A percentile compares a stretch with the other conserved stretches of the same genome.
Conservation (phyloP, 208 protist genomes). For the Lotmaria passim region DNA sequence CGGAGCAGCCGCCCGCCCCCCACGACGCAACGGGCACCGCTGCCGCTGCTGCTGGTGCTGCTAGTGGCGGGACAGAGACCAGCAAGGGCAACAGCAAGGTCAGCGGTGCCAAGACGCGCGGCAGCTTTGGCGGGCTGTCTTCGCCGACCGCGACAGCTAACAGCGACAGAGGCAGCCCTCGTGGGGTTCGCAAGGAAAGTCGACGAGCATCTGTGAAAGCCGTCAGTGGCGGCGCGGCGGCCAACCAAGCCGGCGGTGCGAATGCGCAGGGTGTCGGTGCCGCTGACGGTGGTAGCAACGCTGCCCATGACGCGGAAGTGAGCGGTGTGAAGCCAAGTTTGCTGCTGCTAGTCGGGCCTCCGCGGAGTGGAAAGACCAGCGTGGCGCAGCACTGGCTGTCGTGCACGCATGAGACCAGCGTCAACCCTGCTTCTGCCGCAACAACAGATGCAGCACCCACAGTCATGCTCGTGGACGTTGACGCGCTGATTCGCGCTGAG, state of each 20-base stretch:
- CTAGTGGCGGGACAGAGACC: background rate
- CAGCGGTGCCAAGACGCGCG: background rate
- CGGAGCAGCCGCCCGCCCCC: constrained; percentile 4
- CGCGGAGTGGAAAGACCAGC: constrained; percentile 77
- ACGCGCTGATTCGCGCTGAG: constrained; percentile 59
- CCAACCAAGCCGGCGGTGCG: background rate
- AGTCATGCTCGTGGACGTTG: constrained; percentile 51
- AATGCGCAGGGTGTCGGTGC: background rate
- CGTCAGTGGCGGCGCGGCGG: background rate
- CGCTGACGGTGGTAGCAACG: background rate
- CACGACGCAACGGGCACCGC: background rate
- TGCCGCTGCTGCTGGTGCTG: background rate
- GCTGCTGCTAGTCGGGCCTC: constrained; percentile 81
- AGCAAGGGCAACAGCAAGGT: constrained; percentile 4
- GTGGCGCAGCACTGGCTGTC: constrained; percentile 51
- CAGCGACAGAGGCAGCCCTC: background rate
- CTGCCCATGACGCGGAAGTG: background rate
- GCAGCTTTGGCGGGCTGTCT: background rate
- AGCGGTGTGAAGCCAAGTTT: constrained; percentile 15
- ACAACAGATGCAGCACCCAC: too few relatives aligned
- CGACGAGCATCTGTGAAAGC: background rate
- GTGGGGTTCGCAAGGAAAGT: constrained; percentile 17
- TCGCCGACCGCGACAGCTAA: background rate
- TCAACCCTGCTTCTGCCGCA: too few relatives aligned
- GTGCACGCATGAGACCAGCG: too few relatives aligned